Percentiles rank a stretch among this genome's conserved stretches.
Evolutionary conservation across 2,329 filamentous ascomycete genomes (phyloP).

Genomic region (Elsinoe arachidis): DNA sequence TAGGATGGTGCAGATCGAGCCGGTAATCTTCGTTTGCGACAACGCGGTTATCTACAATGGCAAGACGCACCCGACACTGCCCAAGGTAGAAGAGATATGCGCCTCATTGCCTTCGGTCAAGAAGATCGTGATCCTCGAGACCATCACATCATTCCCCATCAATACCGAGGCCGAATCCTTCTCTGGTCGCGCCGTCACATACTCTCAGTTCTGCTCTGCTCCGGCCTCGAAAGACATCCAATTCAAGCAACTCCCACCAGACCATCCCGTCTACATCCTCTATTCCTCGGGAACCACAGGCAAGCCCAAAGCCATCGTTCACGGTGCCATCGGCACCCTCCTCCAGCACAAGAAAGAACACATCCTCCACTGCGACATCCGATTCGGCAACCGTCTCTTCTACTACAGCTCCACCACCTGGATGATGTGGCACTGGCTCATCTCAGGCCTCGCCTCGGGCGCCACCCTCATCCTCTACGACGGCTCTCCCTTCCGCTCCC

Average conservation of each 20-base stretch:
- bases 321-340: constrained; percentile 80
- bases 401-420: constrained; percentile 94
- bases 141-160: constrained; percentile 10
- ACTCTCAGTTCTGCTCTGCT: constrained; percentile 35
- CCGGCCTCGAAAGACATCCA: constrained; percentile 17
- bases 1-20: constrained; percentile 74
- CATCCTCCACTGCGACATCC: constrained; percentile 74
- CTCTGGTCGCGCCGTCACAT: constrained; percentile 30
- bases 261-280: constrained; percentile 86
- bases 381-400: constrained; percentile 63
- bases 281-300: constrained; percentile 89
- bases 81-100: constrained; percentile 72
- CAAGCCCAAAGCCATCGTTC: constrained; percentile 84
- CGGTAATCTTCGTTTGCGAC: constrained; percentile 74
- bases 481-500: constrained; percentile 70
- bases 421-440: constrained; percentile 99
- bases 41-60: constrained; percentile 88
- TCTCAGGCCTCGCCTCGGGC: constrained; percentile 75
- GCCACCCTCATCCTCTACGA: constrained; percentile 82
- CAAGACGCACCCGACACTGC: constrained; percentile 70
- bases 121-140: constrained; percentile 59
- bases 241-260: constrained; percentile 72
- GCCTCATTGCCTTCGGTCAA: constrained; percentile 57
- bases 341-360: constrained; percentile 98
- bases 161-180: background rate